phyloP scores from a whole-genome alignment of 2,329 filamentous ascomycete species.

The Clarireedia paspali region DNA sequence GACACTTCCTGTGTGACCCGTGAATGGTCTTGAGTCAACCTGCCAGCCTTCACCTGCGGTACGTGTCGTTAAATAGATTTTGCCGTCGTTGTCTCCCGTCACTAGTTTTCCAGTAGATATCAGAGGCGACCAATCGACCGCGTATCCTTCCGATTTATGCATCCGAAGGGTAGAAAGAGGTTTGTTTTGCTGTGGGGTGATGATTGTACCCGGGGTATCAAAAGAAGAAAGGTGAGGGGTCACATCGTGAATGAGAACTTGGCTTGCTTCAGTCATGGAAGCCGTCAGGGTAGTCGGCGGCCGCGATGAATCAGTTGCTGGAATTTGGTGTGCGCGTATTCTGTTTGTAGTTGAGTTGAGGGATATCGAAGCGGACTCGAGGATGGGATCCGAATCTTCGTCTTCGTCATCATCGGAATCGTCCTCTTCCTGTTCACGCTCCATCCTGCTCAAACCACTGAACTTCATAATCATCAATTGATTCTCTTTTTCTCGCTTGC shows the following conservation, averaged over 20 bases:
- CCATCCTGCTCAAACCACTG: conserved; percentile 83
- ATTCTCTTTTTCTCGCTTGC: conserved; percentile 70
- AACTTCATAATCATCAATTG: conserved; percentile 95
- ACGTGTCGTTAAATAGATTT: conserved; percentile 81
- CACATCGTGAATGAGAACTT: conserved; percentile 90
- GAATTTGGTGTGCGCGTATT: conserved; percentile 77
- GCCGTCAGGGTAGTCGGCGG: conserved; percentile 80
- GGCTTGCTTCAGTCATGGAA: conserved; percentile 82
- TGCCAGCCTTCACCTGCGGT: conserved; percentile 85
- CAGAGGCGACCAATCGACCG: conserved; percentile 89
- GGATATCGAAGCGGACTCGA: conserved; percentile 87
- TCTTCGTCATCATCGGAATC: conserved; percentile 68
- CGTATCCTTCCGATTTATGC: conserved; percentile 92
- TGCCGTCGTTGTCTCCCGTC: conserved; percentile 84
- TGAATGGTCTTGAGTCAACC: conserved; percentile 76
- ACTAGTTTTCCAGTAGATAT: conserved; percentile 76
- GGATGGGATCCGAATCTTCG: conserved; percentile 71
- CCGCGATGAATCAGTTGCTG: conserved; percentile 59
- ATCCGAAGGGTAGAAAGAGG: conserved; percentile 80
- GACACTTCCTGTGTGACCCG: conserved; percentile 75
- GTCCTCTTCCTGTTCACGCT: conserved; percentile 58
- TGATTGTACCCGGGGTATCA: conserved; percentile 74
- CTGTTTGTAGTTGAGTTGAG: conserved; percentile 86
- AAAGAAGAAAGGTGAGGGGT: conserved; percentile 84
- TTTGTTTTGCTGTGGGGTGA: conserved; percentile 80